These are phyloP conservation scores for Penstemon newberryi DNA, from an alignment of 257 asterid genomes.

Conservation along the genomic window DNA sequence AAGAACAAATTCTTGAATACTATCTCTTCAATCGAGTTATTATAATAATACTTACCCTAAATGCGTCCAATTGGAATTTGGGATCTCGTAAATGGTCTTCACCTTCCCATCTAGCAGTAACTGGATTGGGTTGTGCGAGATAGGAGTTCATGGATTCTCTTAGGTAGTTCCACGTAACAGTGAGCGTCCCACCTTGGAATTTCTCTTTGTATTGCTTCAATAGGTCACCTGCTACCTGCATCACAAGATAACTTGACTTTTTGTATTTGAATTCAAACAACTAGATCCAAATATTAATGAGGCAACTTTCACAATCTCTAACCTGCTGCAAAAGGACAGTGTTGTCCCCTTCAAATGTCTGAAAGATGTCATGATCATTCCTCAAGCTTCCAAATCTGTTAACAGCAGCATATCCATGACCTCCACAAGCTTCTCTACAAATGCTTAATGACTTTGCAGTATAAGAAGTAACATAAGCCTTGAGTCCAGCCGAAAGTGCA, in stretches of 20 bases:
- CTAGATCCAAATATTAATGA: not conserved
- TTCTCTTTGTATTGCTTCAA: slow-evolving; percentile 86
- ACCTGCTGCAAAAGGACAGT: slow-evolving; percentile 99
- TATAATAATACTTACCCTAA: slow-evolving; percentile 57
- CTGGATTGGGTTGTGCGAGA: slow-evolving; percentile 95
- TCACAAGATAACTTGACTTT: slow-evolving; percentile 16
- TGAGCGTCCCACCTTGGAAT: slow-evolving; percentile 79
- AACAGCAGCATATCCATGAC: slow-evolving; percentile 99
- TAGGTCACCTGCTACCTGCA: slow-evolving; percentile 86
- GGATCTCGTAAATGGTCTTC: slow-evolving; percentile 89
- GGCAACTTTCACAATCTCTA: too few species aligned
- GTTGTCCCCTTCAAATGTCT: slow-evolving; percentile 99
- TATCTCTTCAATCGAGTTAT: not conserved
- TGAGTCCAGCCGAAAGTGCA: slow-evolving; percentile 91
- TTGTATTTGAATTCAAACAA: not conserved
- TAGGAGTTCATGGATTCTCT: slow-evolving; percentile 87
- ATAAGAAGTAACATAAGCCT: slow-evolving; percentile 89
- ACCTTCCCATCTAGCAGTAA: slow-evolving; percentile 97
- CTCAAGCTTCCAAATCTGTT: slow-evolving; percentile 92
- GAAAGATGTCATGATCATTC: slow-evolving; percentile 97
- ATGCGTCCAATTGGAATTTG: slow-evolving; percentile 89
- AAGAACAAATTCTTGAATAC: slow-evolving; percentile 12
- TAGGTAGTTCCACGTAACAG: slow-evolving; percentile 93
- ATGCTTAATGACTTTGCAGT: slow-evolving; percentile 81
- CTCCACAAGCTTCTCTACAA: slow-evolving; percentile 97